phyloP scores from a whole-genome alignment of 345 rosid genomes.

The Ailanthus altissimus region DNA sequence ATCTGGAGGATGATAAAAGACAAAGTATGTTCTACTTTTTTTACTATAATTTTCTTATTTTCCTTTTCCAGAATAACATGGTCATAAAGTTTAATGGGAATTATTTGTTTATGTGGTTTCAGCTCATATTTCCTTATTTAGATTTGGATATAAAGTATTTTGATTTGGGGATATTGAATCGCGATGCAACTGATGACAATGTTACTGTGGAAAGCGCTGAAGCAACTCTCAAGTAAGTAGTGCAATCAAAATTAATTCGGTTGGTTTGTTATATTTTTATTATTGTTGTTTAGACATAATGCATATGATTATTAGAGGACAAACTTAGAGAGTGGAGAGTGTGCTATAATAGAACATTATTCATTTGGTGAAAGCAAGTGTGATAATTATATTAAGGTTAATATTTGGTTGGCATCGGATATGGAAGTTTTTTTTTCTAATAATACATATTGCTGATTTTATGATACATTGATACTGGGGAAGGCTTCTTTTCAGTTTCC shows the following conservation, averaged over 20 bases:
- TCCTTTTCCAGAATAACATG: constrained; percentile 9
- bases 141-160: constrained; percentile 89
- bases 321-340: neutral
- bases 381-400: neutral
- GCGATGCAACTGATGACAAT: constrained; percentile 83
- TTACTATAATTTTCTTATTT: neutral
- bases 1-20: constrained; percentile 90
- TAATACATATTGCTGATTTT: neutral
- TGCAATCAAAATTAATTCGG: neutral
- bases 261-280: neutral
- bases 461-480: neutral
- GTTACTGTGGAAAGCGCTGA: constrained; percentile 86
- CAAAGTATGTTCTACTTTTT: constrained; percentile 48
- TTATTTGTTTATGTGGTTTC: constrained; percentile 34
- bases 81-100: constrained; percentile 20
- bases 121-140: constrained; percentile 83
- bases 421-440: neutral
- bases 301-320: neutral
- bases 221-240: constrained; percentile 78
- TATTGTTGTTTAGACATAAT: neutral
- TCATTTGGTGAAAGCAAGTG: neutral
- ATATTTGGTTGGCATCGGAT: neutral
- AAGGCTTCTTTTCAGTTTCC: neutral
- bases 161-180: constrained; percentile 87
- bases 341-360: neutral